Evolutionary conservation across 495 filamentous ascomycete genomes (phyloP).

Genomic region (Neurospora tetrasperma): DNA sequence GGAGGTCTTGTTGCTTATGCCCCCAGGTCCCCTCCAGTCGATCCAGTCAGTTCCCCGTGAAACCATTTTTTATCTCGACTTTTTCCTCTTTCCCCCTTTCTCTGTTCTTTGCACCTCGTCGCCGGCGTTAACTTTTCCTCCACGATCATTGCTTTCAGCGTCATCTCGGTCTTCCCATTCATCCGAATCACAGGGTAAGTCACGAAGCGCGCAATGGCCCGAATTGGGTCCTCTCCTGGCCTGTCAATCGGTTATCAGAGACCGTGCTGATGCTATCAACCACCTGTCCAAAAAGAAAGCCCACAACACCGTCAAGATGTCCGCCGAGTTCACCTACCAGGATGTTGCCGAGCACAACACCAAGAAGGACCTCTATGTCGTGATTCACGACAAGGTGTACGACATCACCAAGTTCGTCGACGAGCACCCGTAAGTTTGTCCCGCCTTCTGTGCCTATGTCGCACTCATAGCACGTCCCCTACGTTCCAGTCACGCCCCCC

Average conservation of each 20-base stretch:
- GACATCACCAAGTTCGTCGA: conserved; percentile 80
- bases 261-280: conserved; percentile 8
- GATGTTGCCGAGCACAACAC: conserved; percentile 80
- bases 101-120: conserved; percentile 3
- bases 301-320: conserved; percentile 42
- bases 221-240: not conserved
- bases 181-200: not conserved
- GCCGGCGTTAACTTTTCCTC: not conserved
- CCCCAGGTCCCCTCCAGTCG: not conserved
- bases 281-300: conserved; percentile 15
- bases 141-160: not conserved
- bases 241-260: not conserved
- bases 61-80: conserved; percentile 1
- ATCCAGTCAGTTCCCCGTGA: not conserved
- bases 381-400: conserved; percentile 97
- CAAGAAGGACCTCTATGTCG: conserved; percentile 91
- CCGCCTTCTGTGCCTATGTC: not conserved
- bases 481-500: not conserved
- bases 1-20: not conserved
- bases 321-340: conserved; percentile 65
- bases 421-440: conserved; percentile 88
- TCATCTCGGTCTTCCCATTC: not conserved
- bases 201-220: not conserved
- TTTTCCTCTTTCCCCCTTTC: conserved; percentile 10
- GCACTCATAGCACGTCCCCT: not conserved